Percentiles rank a stretch among this genome's conserved stretches.
Evolutionary conservation across 2,329 filamentous ascomycete genomes (phyloP).

Genomic region (Neopestalotiopsis clavispora): DNA sequence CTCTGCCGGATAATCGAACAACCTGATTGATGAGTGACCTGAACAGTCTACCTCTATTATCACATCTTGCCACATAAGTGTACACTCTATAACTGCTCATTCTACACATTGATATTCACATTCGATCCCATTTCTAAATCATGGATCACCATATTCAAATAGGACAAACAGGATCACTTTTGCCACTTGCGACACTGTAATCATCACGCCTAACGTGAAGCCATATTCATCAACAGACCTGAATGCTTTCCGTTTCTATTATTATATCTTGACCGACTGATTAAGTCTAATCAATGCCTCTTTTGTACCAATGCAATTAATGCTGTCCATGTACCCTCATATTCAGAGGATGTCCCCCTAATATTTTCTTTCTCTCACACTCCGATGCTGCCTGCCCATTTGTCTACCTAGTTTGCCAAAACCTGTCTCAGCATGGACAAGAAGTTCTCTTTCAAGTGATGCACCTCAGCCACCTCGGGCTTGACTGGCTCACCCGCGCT

Average conservation of each 20-base stretch:
- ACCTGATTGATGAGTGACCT: not conserved
- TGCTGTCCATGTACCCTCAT: conserved; percentile 5
- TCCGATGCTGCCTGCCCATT: not conserved
- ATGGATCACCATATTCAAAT: too few relatives aligned
- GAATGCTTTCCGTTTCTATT: not conserved
- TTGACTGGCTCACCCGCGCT: conserved; percentile 85
- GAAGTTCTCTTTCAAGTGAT: conserved; percentile 81
- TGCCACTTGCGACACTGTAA: too few relatives aligned
- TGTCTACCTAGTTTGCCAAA: conserved; percentile 66
- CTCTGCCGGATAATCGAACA: not conserved
- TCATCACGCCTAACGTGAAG: too few relatives aligned
- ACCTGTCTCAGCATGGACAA: conserved; percentile 81
- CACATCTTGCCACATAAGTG: too few relatives aligned
- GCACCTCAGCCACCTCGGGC: conserved; percentile 77
- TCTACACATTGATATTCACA: too few relatives aligned
- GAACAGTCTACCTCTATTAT: too few relatives aligned
- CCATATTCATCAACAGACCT: not conserved
- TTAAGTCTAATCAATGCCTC: not conserved
- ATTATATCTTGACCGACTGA: not conserved
- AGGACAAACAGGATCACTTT: too few relatives aligned
- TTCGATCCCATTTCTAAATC: too few relatives aligned
- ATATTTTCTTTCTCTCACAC: not conserved
- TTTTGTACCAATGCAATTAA: conserved; percentile 18
- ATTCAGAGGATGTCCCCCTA: not conserved
- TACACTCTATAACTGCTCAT: too few relatives aligned